Percentiles rank a stretch among this genome's conserved stretches.
Evolutionary conservation across 2,329 filamentous ascomycete species (phyloP).

Genomic region (Epichloe glyceriae): DNA sequence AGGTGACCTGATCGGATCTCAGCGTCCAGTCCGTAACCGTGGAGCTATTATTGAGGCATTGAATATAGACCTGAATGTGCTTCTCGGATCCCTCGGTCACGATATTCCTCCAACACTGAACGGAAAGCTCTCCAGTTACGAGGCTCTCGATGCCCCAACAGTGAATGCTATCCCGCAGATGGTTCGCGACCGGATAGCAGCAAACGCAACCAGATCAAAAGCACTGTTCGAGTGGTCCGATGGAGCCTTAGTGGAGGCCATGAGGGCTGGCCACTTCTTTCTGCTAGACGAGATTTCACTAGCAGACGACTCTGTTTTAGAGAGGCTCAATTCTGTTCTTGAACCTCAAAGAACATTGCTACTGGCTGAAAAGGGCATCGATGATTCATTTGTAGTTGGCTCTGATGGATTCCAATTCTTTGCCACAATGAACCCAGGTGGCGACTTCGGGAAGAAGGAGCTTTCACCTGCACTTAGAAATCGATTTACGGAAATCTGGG

Average conservation of each 20-base stretch:
- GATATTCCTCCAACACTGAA: slow-evolving; percentile 33
- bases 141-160: slow-evolving; percentile 31
- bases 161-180: slow-evolving; percentile 34
- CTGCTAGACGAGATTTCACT: slow-evolving; percentile 95
- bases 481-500: slow-evolving; percentile 98
- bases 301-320: slow-evolving; percentile 91
- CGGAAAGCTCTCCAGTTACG: slow-evolving; percentile 45
- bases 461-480: slow-evolving; percentile 90
- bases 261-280: slow-evolving; percentile 83
- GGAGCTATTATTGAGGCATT: slow-evolving; percentile 57
- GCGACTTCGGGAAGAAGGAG: slow-evolving; percentile 96
- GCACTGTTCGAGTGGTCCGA: slow-evolving; percentile 95
- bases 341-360: slow-evolving; percentile 78
- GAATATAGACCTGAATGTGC: slow-evolving; percentile 41
- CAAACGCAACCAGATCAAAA: slow-evolving; percentile 51
- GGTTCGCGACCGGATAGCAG: slow-evolving; percentile 32
- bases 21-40: slow-evolving; percentile 80
- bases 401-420: slow-evolving; percentile 82
- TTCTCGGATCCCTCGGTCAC: slow-evolving; percentile 29
- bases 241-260: slow-evolving; percentile 83
- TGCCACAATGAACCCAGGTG: slow-evolving; percentile 97
- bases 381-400: slow-evolving; percentile 68
- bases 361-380: slow-evolving; percentile 83
- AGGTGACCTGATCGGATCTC: slow-evolving; percentile 90
- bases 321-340: slow-evolving; percentile 90